Evolutionary conservation across 106 monocot genomes (phyloP).

Genomic region (Phalaenopsis aphrodite): DNA sequence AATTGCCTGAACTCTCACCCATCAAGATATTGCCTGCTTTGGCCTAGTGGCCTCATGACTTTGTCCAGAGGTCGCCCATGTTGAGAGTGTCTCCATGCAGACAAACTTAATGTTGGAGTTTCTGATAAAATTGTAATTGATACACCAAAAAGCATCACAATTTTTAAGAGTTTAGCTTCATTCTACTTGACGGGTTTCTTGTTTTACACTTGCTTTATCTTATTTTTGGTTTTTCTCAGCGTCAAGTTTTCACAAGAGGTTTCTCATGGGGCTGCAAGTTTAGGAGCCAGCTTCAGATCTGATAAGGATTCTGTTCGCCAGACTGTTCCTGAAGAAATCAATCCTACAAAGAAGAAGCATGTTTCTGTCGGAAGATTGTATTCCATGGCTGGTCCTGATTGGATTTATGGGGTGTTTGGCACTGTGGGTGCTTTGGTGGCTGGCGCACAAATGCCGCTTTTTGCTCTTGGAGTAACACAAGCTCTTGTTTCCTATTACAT

Average conservation of each 20-base stretch:
- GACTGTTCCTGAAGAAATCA: conserved; percentile 28
- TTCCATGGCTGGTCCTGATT: conserved; percentile 77
- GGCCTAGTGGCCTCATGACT: too few species aligned
- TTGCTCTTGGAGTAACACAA: conserved; percentile 90
- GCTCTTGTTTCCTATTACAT: conserved; percentile 95
- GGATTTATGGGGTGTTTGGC: conserved; percentile 69
- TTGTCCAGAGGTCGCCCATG: too few species aligned
- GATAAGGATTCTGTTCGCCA: conserved; percentile 68
- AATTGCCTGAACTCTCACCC: too few species aligned
- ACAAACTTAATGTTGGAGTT: too few species aligned
- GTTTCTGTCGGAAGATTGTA: conserved; percentile 74
- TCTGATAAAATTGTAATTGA: too few species aligned
- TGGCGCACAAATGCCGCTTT: conserved; percentile 92
- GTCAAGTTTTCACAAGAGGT: conserved; percentile 64
- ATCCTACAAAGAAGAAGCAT: conserved; percentile 22
- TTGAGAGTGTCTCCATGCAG: too few species aligned
- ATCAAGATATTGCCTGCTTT: too few species aligned
- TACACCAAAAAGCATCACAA: too few species aligned
- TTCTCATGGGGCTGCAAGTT: conserved; percentile 44
- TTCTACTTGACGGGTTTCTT: too few species aligned
- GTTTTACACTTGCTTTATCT: not conserved
- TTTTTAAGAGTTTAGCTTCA: too few species aligned
- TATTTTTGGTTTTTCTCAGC: conserved; percentile 20
- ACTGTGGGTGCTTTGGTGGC: conserved; percentile 60
- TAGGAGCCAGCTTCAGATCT: conserved; percentile 72